These are phyloP conservation scores for Fraxinus angustifolia DNA, from an alignment of 305 asterid species.

Conservation along the genomic window DNA sequence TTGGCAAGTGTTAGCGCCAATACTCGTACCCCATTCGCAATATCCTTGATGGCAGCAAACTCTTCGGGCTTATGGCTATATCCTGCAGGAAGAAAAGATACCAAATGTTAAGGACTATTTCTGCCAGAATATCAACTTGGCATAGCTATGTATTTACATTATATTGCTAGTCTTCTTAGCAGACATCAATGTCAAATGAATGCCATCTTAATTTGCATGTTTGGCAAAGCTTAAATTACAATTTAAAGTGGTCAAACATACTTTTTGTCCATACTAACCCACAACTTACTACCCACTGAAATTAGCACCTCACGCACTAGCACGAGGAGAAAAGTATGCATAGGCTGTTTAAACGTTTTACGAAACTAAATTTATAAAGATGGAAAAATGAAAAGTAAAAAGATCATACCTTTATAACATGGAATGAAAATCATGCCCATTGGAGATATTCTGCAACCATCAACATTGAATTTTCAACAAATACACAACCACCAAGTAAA, in stretches of 20 bases:
- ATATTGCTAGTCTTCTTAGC: background rate
- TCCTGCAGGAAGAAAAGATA: constrained; percentile 41
- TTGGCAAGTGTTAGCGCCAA: constrained; percentile 75
- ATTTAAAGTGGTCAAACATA: background rate
- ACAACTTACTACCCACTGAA: background rate
- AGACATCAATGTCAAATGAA: background rate
- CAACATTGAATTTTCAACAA: constrained; percentile 7
- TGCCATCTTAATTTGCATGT: background rate
- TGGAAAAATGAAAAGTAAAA: background rate
- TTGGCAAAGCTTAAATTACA: background rate
- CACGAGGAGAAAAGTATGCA: background rate
- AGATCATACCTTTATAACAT: constrained; percentile 72
- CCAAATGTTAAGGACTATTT: background rate
- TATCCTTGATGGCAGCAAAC: constrained; percentile 45
- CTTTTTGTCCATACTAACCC: background rate
- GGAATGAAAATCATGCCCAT: constrained; percentile 98
- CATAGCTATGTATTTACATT: background rate
- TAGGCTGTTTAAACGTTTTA: background rate
- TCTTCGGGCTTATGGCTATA: constrained; percentile 97
- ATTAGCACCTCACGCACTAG: background rate
- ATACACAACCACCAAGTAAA: background rate
- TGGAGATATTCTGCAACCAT: constrained; percentile 66
- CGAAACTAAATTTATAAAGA: background rate
- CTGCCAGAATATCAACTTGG: background rate
- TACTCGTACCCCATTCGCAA: constrained; percentile 68